Conservation (phyloP, 1,139 yeast genomes). For the Hemisphaericaspora lyxosophila region DNA sequence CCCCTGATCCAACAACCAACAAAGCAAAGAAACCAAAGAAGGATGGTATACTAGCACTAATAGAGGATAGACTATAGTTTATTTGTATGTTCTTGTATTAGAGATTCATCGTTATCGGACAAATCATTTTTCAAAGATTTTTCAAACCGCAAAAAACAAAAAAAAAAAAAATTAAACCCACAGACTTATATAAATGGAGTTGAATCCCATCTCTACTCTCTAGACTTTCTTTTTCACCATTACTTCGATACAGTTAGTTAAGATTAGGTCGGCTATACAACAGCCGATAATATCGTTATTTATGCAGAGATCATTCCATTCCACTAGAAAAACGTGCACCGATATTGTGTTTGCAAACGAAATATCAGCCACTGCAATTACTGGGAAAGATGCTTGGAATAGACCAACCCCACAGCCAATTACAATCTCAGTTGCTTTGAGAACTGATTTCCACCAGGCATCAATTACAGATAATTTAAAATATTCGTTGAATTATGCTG, state of each 20-base stretch:
- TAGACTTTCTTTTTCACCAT: too few species aligned
- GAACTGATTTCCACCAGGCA: slow-evolving; percentile 70
- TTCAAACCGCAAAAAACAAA: too few species aligned
- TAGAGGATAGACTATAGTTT: too few species aligned
- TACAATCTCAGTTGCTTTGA: slow-evolving; percentile 54
- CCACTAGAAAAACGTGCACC: slow-evolving; percentile 21
- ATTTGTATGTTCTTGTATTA: too few species aligned
- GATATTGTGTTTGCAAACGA: slow-evolving; percentile 62
- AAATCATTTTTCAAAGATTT: too few species aligned
- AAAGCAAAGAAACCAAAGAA: slow-evolving; percentile 1
- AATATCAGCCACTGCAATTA: slow-evolving; percentile 60
- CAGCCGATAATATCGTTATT: background rate
- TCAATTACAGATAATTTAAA: slow-evolving; percentile 74
- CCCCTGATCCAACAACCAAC: too few species aligned
- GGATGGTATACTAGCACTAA: too few species aligned
- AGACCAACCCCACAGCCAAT: slow-evolving; percentile 71
- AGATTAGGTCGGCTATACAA: slow-evolving; percentile 2
- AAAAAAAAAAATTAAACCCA: too few species aligned
- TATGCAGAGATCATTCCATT: slow-evolving; percentile 14
- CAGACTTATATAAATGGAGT: too few species aligned
- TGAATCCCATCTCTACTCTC: too few species aligned
- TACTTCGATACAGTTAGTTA: background rate
- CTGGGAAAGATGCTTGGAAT: slow-evolving; percentile 79
- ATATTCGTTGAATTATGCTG: slow-evolving; percentile 85
- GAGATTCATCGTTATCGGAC: too few species aligned